Evolutionary conservation across 2,329 filamentous ascomycete species (phyloP), one percentile per base, ranked within the genome.

Genomic region (Scedosporium apiospermum): DNA sequence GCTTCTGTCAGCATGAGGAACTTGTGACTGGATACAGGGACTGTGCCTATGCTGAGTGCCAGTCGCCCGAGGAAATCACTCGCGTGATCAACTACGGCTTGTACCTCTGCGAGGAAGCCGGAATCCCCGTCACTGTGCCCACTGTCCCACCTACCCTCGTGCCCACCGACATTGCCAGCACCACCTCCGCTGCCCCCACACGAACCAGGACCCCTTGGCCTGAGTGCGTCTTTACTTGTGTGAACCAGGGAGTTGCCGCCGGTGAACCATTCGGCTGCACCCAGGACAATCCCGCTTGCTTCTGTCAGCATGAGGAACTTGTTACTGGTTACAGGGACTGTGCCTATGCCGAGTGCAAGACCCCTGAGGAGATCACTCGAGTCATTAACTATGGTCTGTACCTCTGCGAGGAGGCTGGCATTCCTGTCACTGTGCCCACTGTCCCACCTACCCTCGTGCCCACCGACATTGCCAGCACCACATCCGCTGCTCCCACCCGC

Each of bases 131-230:
- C 27, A 38, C 41, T 14, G 21, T 61, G 14, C 62, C 49, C 21
- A 26, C 58, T 21, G 62, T 49, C 10, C 49, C 49, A 1, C 49
- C 49, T 14, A 62, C 61, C 27, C 51, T 34, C 14, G 61, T 62
- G 53, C 61, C 61, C n/a, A 62, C 61, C 30, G 61, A 42, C 42
- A 23, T 41, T 18, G 21, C 21, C 27, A 21, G 21, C n/a, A 57
- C 34, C 46, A 53, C 44, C 1, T 26, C 44, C 12, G 44, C 49
- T 49, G 57, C 44, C 6, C 51, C 62, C 42, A 59, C 57, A 27
- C 62, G 62, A n/a, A 42, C 57, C 26, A 41, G 27, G 38, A 58
- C 42, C 16, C 49, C 62, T 26, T 57, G 62, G 18, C 62, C 57
- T 18, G 18, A 46, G 3, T 59, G 55, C 27, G 62, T 58, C 27